Evolutionary conservation across 257 asterid genomes (phyloP).

Genomic region (Plectranthus barbatus): DNA sequence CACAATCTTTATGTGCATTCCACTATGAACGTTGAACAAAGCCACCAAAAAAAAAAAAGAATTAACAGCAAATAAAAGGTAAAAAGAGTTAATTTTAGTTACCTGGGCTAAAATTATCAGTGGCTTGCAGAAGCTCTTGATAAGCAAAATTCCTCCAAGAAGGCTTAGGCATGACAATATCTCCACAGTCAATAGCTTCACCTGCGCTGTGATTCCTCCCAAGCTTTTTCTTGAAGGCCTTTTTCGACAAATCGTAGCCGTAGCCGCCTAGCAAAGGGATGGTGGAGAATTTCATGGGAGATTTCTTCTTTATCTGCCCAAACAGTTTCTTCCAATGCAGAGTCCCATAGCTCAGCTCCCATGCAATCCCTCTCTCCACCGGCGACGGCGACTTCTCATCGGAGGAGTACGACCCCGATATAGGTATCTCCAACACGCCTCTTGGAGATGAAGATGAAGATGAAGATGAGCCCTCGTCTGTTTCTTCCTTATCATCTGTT

Average conservation of each 20-base stretch:
- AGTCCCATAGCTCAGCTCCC: conserved; percentile 26
- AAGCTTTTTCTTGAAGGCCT: conserved; percentile 27
- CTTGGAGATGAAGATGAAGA: conserved; percentile 71
- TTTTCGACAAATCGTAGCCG: conserved; percentile 34
- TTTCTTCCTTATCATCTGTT: not conserved
- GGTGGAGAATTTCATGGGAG: conserved; percentile 36
- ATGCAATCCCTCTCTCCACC: conserved; percentile 3
- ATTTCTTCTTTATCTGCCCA: conserved; percentile 42
- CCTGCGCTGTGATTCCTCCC: conserved; percentile 53
- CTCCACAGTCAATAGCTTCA: conserved; percentile 46
- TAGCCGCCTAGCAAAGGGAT: conserved; percentile 38
- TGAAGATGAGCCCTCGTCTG: conserved; percentile 37
- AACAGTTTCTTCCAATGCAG: conserved; percentile 56
- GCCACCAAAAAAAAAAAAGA: not conserved
- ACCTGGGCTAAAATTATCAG: conserved; percentile 61
- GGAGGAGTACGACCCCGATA: conserved; percentile 32
- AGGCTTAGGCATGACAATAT: conserved; percentile 51
- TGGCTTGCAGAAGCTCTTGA: conserved; percentile 54
- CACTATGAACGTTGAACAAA: too few species aligned
- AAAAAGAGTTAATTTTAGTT: not conserved
- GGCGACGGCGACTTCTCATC: conserved; percentile 23
- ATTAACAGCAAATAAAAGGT: too few species aligned
- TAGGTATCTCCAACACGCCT: conserved; percentile 64
- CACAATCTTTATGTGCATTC: too few species aligned
- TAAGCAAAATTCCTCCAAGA: conserved; percentile 68